These are phyloP conservation scores for Emmonsiellopsis sp. DNA, from an alignment of 2,329 filamentous ascomycete genomes.

Conservation along the genomic window DNA sequence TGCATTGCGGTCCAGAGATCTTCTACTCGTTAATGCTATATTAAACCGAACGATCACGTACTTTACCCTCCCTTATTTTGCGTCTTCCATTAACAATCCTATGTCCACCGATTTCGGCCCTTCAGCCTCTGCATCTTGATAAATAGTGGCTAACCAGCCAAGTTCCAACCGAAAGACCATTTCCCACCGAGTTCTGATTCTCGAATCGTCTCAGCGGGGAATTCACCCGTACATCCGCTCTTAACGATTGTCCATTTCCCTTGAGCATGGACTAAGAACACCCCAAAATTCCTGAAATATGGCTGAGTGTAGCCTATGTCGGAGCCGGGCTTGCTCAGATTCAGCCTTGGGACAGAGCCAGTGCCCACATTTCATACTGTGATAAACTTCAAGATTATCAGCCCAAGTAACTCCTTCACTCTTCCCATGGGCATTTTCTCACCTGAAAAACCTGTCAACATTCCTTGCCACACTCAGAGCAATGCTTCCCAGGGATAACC, in stretches of 20 bases:
- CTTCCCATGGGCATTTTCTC: neutral
- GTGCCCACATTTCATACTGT: too few relatives aligned
- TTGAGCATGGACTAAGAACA: too few relatives aligned
- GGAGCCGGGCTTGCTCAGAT: too few relatives aligned
- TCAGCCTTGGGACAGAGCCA: too few relatives aligned
- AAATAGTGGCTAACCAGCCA: too few relatives aligned
- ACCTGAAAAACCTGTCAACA: constrained; percentile 5
- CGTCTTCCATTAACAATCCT: neutral
- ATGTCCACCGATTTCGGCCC: neutral
- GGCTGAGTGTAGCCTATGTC: too few relatives aligned
- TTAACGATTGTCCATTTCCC: too few relatives aligned
- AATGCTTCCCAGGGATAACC: constrained; percentile 39
- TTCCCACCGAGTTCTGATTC: neutral
- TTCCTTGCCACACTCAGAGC: constrained; percentile 29
- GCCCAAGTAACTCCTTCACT: neutral
- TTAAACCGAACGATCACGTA: neutral
- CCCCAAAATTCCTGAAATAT: too few relatives aligned
- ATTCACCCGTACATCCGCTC: neutral
- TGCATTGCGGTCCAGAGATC: too few relatives aligned
- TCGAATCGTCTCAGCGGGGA: neutral
- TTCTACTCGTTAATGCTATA: too few relatives aligned
- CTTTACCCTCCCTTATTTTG: neutral
- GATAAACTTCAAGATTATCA: neutral
- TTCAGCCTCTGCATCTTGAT: neutral
- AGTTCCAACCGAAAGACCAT: neutral